A percentile compares a stretch with the other conserved stretches of the same genome.
These are phyloP conservation scores for Tetrahymena thermophila DNA, from an alignment of 73 alveolate species.

Conservation along the genomic window DNA sequence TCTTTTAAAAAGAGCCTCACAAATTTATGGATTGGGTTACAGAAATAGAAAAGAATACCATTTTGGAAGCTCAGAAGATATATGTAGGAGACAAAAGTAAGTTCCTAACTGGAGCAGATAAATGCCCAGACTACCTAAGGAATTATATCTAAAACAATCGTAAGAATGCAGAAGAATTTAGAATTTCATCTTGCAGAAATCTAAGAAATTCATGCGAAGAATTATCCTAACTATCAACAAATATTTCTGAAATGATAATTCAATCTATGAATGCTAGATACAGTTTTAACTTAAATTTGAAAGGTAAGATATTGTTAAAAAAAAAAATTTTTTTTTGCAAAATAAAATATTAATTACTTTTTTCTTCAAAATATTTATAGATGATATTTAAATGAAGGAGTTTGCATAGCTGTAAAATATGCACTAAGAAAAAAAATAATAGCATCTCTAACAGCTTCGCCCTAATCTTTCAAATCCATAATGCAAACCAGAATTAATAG, in stretches of 20 bases:
- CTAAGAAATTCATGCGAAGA: constrained; percentile 39
- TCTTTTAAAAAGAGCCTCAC: not conserved
- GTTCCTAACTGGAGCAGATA: constrained; percentile 38
- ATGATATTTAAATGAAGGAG: not conserved
- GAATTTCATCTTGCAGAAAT: constrained; percentile 33
- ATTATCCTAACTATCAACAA: constrained; percentile 9
- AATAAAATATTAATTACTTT: not conserved
- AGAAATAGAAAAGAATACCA: constrained; percentile 29
- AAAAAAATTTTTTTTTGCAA: no score
- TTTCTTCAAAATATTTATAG: not conserved
- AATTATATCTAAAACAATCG: constrained; percentile 21
- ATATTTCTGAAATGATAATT: constrained; percentile 28
- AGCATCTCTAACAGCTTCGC: constrained; percentile 2
- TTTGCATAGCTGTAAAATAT: not conserved
- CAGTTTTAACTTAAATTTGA: not conserved
- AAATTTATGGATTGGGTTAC: constrained; percentile 14
- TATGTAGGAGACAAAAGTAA: constrained; percentile 27
- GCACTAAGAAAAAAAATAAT: not conserved
- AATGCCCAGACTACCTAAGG: constrained; percentile 39
- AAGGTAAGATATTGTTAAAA: not conserved
- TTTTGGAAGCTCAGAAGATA: constrained; percentile 22
- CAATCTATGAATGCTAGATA: not conserved
- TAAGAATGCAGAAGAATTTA: constrained; percentile 26
- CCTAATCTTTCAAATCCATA: constrained; percentile 43
- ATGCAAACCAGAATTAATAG: constrained; percentile 35